Percentiles rank a stretch among this genome's conserved stretches.
phyloP scores from a whole-genome alignment of 78 protist species.

The Isochrysis galbana region DNA sequence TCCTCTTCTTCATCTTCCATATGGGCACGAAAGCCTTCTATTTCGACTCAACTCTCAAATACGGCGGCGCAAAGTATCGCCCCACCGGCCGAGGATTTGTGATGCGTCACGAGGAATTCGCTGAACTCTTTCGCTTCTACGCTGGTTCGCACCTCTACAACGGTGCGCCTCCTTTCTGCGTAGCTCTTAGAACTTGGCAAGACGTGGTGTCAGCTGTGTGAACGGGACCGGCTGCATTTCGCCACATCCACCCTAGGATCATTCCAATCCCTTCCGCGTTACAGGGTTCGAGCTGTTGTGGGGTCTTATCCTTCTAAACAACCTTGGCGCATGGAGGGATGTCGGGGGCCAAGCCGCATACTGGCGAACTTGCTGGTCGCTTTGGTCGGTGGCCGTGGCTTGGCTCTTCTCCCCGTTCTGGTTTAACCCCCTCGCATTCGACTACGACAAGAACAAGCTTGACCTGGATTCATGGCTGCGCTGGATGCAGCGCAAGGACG shows the following conservation, averaged over 20 bases:
- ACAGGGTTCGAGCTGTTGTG: constrained; percentile 28
- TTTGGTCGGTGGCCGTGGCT: not conserved
- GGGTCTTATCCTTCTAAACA: not conserved
- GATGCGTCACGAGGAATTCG: constrained; percentile 35
- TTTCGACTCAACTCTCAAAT: not conserved
- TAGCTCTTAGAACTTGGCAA: too few relatives aligned
- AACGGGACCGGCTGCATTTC: too few relatives aligned
- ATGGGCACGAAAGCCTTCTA: constrained; percentile 45
- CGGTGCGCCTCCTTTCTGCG: too few relatives aligned
- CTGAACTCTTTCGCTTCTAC: constrained; percentile 33
- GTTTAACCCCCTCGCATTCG: constrained; percentile 46
- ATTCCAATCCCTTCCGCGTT: too few relatives aligned
- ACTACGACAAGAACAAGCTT: not conserved
- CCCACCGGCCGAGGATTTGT: constrained; percentile 53
- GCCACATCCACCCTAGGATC: too few relatives aligned
- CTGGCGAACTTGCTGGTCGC: constrained; percentile 17
- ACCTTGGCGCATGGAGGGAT: not conserved
- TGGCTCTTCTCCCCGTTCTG: constrained; percentile 45
- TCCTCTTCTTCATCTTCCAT: constrained; percentile 47
- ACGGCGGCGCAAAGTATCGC: constrained; percentile 35
- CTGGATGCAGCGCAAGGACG: constrained; percentile 14
- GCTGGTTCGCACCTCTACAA: constrained; percentile 17
- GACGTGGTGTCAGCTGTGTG: too few relatives aligned
- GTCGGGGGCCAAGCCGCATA: not conserved
- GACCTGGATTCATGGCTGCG: not conserved